Conservation (phyloP, 371 early-diverging fungal species). For the Zychaea mexicana region DNA sequence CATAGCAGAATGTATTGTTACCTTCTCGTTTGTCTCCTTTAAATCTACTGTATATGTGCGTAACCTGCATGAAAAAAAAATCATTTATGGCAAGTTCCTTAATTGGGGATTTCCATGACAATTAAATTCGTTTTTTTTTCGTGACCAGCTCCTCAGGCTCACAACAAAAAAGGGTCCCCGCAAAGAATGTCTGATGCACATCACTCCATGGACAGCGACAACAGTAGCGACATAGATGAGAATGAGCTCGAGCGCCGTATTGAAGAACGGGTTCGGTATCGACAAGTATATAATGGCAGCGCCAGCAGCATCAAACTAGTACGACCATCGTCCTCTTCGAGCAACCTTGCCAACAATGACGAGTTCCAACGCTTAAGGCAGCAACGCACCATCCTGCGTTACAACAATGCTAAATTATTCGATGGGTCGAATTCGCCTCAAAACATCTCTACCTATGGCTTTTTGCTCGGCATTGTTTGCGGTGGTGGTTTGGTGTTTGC, state of each 20-base stretch:
- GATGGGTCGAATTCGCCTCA: conserved; percentile 74
- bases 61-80: too few relatives aligned
- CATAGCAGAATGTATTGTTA: too few relatives aligned
- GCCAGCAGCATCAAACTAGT: conserved; percentile 6
- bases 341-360: neutral
- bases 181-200: neutral
- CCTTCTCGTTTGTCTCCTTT: too few relatives aligned
- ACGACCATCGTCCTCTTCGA: conserved; percentile 4
- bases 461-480: conserved; percentile 60
- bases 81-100: too few relatives aligned
- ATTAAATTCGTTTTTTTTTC: too few relatives aligned
- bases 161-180: too few relatives aligned
- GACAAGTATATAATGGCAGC: neutral
- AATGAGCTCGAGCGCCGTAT: neutral
- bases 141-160: too few relatives aligned
- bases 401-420: conserved; percentile 49
- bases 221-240: neutral
- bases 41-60: too few relatives aligned
- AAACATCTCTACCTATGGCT: conserved; percentile 73
- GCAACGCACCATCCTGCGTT: neutral
- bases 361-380: conserved; percentile 2
- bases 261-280: neutral
- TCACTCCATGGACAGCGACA: conserved; percentile 3
- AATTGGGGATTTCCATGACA: too few relatives aligned
- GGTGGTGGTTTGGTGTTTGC: conserved; percentile 53